phyloP scores from a whole-genome alignment of 768 basidiomycete species.

The Leccinum imitatum region DNA sequence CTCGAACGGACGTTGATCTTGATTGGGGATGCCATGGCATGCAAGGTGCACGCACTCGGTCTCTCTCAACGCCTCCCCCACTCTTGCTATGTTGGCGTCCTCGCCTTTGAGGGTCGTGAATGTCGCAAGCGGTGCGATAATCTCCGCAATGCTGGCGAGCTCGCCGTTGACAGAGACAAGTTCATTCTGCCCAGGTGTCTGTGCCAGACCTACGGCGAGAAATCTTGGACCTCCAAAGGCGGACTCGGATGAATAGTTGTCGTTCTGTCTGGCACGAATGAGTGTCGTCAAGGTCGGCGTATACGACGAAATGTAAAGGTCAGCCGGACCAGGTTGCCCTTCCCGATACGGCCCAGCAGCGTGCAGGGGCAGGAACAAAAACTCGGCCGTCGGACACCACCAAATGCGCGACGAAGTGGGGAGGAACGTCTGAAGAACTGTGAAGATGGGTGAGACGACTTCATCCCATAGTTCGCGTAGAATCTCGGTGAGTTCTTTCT shows the following conservation, averaged over 20 bases:
- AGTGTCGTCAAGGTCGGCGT: background rate
- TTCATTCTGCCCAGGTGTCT: background rate
- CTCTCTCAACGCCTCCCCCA: constrained; percentile 2
- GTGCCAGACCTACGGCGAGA: background rate
- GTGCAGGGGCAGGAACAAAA: background rate
- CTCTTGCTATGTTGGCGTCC: background rate
- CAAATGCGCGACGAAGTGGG: constrained; percentile 3
- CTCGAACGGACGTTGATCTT: constrained; percentile 13
- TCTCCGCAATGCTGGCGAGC: background rate
- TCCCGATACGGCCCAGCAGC: background rate
- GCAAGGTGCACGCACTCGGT: constrained; percentile 25
- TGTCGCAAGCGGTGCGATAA: background rate
- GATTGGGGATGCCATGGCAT: constrained; percentile 21
- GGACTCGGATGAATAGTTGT: background rate
- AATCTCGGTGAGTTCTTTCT: background rate
- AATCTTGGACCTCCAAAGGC: background rate
- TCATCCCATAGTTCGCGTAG: constrained; percentile 18
- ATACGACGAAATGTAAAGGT: background rate
- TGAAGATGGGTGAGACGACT: constrained; percentile 14
- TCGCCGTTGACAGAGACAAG: background rate
- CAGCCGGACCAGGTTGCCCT: background rate
- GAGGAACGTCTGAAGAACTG: background rate
- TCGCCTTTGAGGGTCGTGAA: background rate
- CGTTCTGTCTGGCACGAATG: background rate
- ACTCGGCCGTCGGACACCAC: background rate